phyloP scores from a whole-genome alignment of 2,329 filamentous ascomycete genomes.

The Helicocarpus griseus region DNA sequence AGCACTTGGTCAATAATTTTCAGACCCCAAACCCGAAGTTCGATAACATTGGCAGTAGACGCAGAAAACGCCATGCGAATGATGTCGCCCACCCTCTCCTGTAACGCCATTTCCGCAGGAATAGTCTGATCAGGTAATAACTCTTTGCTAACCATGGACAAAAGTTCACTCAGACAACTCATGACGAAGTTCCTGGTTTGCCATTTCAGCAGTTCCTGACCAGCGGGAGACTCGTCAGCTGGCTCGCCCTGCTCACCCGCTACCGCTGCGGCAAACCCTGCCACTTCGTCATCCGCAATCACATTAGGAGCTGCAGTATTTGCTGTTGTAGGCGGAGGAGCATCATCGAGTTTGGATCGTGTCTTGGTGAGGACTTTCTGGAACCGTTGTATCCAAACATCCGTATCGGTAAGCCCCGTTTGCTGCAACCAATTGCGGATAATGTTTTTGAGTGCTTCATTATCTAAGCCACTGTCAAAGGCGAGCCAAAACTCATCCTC shows the following conservation, averaged over 20 bases:
- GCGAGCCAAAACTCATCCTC: conserved; percentile 90
- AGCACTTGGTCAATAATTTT: conserved; percentile 90
- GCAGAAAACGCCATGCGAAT: conserved; percentile 96
- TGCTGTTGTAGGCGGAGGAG: conserved; percentile 24
- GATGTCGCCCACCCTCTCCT: conserved; percentile 79
- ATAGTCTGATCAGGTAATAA: conserved; percentile 70
- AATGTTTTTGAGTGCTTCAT: conserved; percentile 75
- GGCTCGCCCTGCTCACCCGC: conserved; percentile 53
- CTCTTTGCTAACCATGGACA: conserved; percentile 68
- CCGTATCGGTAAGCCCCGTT: conserved; percentile 69
- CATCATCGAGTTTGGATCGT: conserved; percentile 53
- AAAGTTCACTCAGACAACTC: conserved; percentile 74
- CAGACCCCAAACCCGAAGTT: conserved; percentile 80
- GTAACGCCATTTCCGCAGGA: conserved; percentile 64
- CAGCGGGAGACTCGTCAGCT: conserved; percentile 40
- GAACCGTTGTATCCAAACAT: conserved; percentile 78
- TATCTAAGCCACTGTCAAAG: conserved; percentile 65
- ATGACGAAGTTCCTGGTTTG: conserved; percentile 93
- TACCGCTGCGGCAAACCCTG: conserved; percentile 76
- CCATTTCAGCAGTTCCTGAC: conserved; percentile 87
- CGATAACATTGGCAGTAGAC: conserved; percentile 84
- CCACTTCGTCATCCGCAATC: conserved; percentile 89
- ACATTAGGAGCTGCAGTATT: conserved; percentile 51
- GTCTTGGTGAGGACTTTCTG: conserved; percentile 86
- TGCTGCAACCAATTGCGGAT: conserved; percentile 90